Evolutionary conservation across 2,329 filamentous ascomycete species (phyloP).

Genomic region (Aspergillus floridensis): DNA sequence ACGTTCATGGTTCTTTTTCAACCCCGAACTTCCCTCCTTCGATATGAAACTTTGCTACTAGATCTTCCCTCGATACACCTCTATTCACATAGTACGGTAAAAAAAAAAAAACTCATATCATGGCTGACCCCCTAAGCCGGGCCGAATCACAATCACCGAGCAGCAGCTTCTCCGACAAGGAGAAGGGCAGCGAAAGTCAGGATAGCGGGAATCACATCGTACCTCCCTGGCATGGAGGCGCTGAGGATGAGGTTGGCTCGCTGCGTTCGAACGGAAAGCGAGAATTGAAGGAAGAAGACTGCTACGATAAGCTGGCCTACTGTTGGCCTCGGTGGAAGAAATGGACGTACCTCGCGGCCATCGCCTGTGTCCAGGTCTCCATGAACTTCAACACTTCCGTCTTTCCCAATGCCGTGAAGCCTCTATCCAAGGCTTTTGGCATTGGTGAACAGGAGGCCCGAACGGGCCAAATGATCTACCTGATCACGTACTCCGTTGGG

Average conservation of each 20-base stretch:
- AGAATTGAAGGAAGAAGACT: slow-evolving; percentile 52
- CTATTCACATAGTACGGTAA: not conserved
- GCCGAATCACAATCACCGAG: not conserved
- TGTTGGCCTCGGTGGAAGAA: slow-evolving; percentile 45
- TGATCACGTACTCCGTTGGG: slow-evolving; percentile 74
- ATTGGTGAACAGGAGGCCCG: slow-evolving; percentile 66
- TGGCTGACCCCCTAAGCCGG: not conserved
- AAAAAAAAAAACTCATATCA: not conserved
- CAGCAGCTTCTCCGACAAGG: not conserved
- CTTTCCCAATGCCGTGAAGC: slow-evolving; percentile 63
- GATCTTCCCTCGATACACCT: not conserved
- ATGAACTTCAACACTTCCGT: slow-evolving; percentile 74
- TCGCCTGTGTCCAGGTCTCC: slow-evolving; percentile 67
- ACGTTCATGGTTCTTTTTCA: not conserved
- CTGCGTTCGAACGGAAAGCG: slow-evolving; percentile 13
- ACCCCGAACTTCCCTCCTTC: not conserved
- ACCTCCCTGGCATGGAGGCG: not conserved
- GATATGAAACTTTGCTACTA: not conserved
- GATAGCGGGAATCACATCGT: not conserved
- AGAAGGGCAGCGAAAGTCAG: slow-evolving; percentile 1
- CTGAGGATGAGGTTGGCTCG: not conserved
- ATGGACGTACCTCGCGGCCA: slow-evolving; percentile 48
- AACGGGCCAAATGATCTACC: slow-evolving; percentile 69
- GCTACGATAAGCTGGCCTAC: slow-evolving; percentile 62
- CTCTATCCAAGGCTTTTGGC: slow-evolving; percentile 62